Evolutionary conservation across 192 early-diverging fungal species (phyloP).

Genomic region (Oehlia diaphana): DNA sequence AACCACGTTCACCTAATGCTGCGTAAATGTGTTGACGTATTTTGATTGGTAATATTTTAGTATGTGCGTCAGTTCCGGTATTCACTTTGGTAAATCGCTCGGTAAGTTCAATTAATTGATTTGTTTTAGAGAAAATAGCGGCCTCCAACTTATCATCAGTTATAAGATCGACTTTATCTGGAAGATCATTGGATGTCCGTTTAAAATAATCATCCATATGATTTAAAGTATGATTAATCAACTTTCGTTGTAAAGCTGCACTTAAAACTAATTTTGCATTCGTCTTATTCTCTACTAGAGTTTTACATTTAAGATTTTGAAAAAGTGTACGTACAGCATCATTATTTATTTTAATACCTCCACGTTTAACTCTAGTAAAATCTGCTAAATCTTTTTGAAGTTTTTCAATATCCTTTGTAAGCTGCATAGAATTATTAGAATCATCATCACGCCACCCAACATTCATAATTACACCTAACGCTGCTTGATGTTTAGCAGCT

Average conservation of each 20-base stretch:
- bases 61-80: background rate
- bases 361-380: slow-evolving; percentile 8
- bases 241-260: slow-evolving; percentile 20
- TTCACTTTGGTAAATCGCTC: background rate
- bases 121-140: background rate
- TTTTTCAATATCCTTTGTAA: slow-evolving; percentile 18
- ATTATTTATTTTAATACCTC: background rate
- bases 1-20: background rate
- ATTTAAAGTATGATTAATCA: background rate
- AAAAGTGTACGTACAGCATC: background rate
- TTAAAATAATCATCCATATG: background rate
- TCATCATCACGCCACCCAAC: slow-evolving; percentile 17
- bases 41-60: slow-evolving; percentile 5
- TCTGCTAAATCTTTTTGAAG: background rate
- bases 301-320: background rate
- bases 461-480: background rate
- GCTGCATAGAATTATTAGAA: slow-evolving; percentile 6
- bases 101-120: slow-evolving; percentile 1
- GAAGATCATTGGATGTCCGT: background rate
- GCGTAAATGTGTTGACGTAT: slow-evolving; percentile 23
- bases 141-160: background rate
- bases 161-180: background rate
- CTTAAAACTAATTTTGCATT: background rate
- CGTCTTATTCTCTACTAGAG: background rate
- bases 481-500: slow-evolving; percentile 15